Evolutionary conservation across 192 early-diverging fungal genomes (phyloP), one percentile per base, ranked within the genome.

Genomic region (Backusella macrospora): DNA sequence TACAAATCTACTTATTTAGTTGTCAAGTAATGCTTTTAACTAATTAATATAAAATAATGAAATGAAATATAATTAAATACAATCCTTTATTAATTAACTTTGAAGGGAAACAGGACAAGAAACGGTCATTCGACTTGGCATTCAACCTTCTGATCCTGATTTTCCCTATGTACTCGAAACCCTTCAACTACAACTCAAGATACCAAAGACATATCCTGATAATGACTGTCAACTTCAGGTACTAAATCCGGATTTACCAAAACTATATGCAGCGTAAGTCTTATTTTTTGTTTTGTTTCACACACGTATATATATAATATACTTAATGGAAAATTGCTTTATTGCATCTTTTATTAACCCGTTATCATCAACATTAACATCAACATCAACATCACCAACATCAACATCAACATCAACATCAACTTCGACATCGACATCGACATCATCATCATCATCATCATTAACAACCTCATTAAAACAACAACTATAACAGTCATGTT

Each of bases 131-230:
- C 63, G 72, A 71, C 40, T 81, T 13, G 76, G 70, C 10, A 55
- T 82, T 40, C 39, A 46, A 15, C 87, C 87, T 15, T 79, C 78
- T 43, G 92, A 94, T 49, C 94, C 94, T 23, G 94, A 95, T 68
- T 95, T 95, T 63, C 92, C 94, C 13, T 95, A 83, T 70, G 93
- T 92, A 55, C 80, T 95, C 38, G 78, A 86, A 40, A 73, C 78
- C 14, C 76, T 95, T 18, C 76, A 86, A 48, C 38, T 93, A 44
- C 86, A 85, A 26, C 75, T 94, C 16, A 70, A 74, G 5, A 78
- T 95, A 1, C 93, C 93, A 1, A 67, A 68, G 4, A 40, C 62
- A 37, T 92, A 92, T 59, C 80, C 80, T 13, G 34, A 26, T 4
- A 89, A 86, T 9, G 65, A 39, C 7, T 82, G 81, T 49, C 65